A percentile compares a stretch with the other conserved stretches of the same genome.
Evolutionary conservation across 164 flowering plant species (phyloP).

Genomic region (Dillenia suffruticosa): DNA sequence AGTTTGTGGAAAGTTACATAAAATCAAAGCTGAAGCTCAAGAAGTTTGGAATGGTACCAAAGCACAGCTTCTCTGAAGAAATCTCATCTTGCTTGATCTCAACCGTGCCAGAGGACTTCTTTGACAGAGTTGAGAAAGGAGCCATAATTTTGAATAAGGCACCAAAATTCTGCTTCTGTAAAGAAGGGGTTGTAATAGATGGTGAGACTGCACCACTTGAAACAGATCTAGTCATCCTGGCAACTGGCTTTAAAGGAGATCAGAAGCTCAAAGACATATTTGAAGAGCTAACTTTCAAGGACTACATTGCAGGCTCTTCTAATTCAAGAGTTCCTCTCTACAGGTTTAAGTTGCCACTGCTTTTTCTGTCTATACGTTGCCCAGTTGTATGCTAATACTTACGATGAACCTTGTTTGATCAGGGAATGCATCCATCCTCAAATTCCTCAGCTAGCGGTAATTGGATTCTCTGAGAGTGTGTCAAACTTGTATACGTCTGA

Average conservation of each 20-base stretch:
- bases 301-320: slow-evolving; percentile 27
- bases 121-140: slow-evolving; percentile 55
- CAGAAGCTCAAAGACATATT: slow-evolving; percentile 51
- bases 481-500: slow-evolving; percentile 58
- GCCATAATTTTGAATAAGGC: slow-evolving; percentile 50
- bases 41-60: slow-evolving; percentile 55
- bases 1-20: slow-evolving; percentile 53
- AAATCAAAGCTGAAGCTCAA: slow-evolving; percentile 35
- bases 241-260: slow-evolving; percentile 57
- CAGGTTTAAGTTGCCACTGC: slow-evolving; percentile 31
- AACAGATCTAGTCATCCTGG: slow-evolving; percentile 57
- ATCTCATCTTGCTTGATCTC: slow-evolving; percentile 31
- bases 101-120: slow-evolving; percentile 47
- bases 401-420: not conserved
- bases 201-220: slow-evolving; percentile 26
- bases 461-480: slow-evolving; percentile 53
- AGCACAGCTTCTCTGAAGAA: slow-evolving; percentile 41
- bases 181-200: slow-evolving; percentile 44
- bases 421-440: slow-evolving; percentile 57
- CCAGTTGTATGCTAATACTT: too few relatives aligned
- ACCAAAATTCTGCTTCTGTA: slow-evolving; percentile 35
- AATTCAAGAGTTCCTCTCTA: slow-evolving; percentile 38
- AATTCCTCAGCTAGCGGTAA: slow-evolving; percentile 55
- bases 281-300: slow-evolving; percentile 31
- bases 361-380: not conserved